Base-by-base conservation (phyloP, 208 protist genomes). In the Trypanosoma avium region DNA sequence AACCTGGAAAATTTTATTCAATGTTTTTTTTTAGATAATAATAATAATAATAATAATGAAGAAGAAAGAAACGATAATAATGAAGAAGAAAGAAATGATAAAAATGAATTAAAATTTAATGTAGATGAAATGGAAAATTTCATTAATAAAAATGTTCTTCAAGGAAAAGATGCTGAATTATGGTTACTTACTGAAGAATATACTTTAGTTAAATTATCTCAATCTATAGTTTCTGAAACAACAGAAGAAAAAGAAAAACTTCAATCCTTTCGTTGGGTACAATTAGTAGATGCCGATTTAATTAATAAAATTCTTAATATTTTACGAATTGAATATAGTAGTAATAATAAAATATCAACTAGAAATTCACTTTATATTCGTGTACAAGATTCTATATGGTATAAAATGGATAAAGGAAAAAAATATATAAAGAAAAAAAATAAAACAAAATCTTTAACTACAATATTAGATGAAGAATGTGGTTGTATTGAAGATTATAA, bases 171-270 rank as follows among this genome's bases (percentile, higher is more conserved):
- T 17, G 26, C 36, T 10, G 29, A 52, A 38, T 26, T 73, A n/a
- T 73, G 67, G 67, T n/a, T 65, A 50, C 67, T 73, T 35, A 48
- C 52, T 29, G 49, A 38, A 13, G 67, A 73, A 56, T 55, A 67
- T 21, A 61, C 22, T 12, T 27, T 54, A 19, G 35, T 13, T 32
- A 33, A 68, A 24, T 55, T 9, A 22, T n/a, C 17, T 54, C 8
- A 19, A 65, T 10, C 19, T n/a, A 9, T 22, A 30, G 9, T 22
- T 49, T n/a, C 32, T n/a, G 29, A 35, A 17, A 12, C 5, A 19
- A 36, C 5, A 7, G n/a, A 53, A 30, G 21, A 2, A n/a, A 57
- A 55, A 36, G 21, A 58, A 17, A 30, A 27, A 3, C 67, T 73
- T 54, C 36, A 67, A 13, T 36, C 67, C 7, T 67, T 73, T 60